Base-by-base conservation (phyloP, 331 rosid species). In the Phaseolus coccineus region DNA sequence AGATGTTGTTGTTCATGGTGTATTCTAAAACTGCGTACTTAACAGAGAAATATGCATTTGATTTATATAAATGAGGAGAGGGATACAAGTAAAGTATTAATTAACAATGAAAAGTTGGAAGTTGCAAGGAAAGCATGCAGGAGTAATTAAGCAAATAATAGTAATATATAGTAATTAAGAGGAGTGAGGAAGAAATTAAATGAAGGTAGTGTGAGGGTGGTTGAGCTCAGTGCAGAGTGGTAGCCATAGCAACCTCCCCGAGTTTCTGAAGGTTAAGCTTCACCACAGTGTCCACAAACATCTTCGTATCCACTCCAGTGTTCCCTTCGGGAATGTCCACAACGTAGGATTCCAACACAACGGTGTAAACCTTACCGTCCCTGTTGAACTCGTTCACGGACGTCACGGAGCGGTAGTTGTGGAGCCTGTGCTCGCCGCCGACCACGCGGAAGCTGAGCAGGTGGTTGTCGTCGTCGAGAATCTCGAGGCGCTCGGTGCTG, bases 191-290 rank as follows among this genome's bases (percentile, higher is more conserved):
- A 40, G 44, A 7, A 39, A 39, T 39, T 1, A 39, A 39, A 9
- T 39, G 44, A 39, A 39, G 44, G 44, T 39, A 40, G 46, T 40
- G 46, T 35, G 39, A 35, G 39, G 5, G 9, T 40, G 10, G 8
- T 33, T 1, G 44, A 8, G 2, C 3, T 42, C 13, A 42, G 13
- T 42, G 5, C 13, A 31, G 44, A 28, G 5, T 13, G 25, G 44
- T 31, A 31, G 72, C 53, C 35, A 42, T 40, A 42, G 72, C 72
- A 3, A 67, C 72, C 11, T 40, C 53, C 0, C 35, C 72, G 1
- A 67, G 72, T 67, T 67, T 67, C 72, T 67, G 72, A 42, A 67
- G 72, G 72, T 67, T 67, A 42, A 67, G 72, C 3, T 67, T 67
- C 11, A 67, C 72, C 12, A 67, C 72, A 24, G 72, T 67, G 72